These are phyloP conservation scores for Apostasia ramifera DNA, from an alignment of 106 monocot species.

Conservation along the genomic window DNA sequence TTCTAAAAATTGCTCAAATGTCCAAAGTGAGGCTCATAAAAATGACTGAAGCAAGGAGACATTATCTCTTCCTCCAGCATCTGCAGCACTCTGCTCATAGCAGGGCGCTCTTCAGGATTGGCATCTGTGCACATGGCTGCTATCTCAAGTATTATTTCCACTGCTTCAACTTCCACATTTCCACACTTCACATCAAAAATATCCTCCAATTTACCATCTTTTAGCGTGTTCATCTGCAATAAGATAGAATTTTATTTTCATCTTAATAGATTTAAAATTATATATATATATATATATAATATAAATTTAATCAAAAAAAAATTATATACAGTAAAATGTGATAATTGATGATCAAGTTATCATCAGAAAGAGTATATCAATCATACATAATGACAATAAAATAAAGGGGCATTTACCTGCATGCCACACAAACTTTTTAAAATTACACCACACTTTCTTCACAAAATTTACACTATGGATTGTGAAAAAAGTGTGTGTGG, in stretches of 20 bases:
- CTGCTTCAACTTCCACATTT: slow-evolving; percentile 54
- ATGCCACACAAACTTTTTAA: too few relatives aligned
- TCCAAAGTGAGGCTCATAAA: slow-evolving; percentile 58
- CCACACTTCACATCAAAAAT: slow-evolving; percentile 70
- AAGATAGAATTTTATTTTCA: neutral
- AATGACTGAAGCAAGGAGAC: slow-evolving; percentile 60
- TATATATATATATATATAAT: too few relatives aligned
- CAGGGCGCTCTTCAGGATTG: slow-evolving; percentile 59
- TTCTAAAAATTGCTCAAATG: slow-evolving; percentile 14
- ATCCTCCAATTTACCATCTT: slow-evolving; percentile 59
- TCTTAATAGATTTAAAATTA: too few relatives aligned
- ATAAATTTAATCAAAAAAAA: too few relatives aligned
- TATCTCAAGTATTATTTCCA: slow-evolving; percentile 75
- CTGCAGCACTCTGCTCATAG: slow-evolving; percentile 66
- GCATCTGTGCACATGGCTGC: slow-evolving; percentile 83
- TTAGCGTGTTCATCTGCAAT: slow-evolving; percentile 67
- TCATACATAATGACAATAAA: too few relatives aligned
- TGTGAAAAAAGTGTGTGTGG: too few relatives aligned
- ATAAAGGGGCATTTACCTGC: too few relatives aligned
- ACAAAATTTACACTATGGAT: too few relatives aligned
- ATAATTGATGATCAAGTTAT: neutral
- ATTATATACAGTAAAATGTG: neutral
- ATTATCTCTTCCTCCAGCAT: slow-evolving; percentile 90
- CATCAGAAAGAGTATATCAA: neutral
- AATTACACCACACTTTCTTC: too few relatives aligned